A percentile compares a stretch with the other conserved stretches of the same genome.
Evolutionary conservation across 176 grass and related monocot genomes (phyloP).

Genomic region (Lolium rigidum): DNA sequence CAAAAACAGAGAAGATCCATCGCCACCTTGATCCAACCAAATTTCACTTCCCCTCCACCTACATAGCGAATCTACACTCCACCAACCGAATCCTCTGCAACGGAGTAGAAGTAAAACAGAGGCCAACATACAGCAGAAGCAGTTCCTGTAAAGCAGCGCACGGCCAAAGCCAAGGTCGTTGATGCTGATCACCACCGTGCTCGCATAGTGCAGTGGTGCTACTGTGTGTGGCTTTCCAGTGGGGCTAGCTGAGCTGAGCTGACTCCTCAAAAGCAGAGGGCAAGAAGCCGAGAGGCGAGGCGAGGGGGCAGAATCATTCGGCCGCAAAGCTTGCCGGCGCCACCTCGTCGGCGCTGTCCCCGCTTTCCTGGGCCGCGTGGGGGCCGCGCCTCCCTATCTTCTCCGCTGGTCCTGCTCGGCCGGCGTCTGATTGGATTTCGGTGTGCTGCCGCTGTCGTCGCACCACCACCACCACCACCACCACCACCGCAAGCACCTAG

Average conservation of each 20-base stretch:
- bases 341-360: constrained; percentile 50
- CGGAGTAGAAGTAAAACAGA: not conserved
- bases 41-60: not conserved
- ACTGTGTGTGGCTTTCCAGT: constrained; percentile 42
- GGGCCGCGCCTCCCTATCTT: constrained; percentile 16
- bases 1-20: not conserved
- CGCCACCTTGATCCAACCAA: constrained; percentile 31
- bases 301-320: constrained; percentile 54
- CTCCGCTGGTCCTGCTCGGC: not conserved
- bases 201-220: constrained; percentile 1
- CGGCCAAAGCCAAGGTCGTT: not conserved
- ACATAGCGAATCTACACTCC: constrained; percentile 24
- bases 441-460: constrained; percentile 44
- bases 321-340: constrained; percentile 48
- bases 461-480: constrained; percentile 7
- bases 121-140: not conserved
- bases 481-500: not conserved
- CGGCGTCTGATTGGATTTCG: not conserved
- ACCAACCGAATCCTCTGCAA: constrained; percentile 41
- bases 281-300: not conserved
- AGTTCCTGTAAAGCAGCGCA: not conserved
- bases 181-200: constrained; percentile 2
- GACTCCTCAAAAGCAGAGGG: constrained; percentile 30
- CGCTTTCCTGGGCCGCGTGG: constrained; percentile 53
- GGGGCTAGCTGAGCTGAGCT: constrained; percentile 1